Conservation (phyloP, 768 basidiomycete species). For the Macrolepiota fuliginosa region DNA sequence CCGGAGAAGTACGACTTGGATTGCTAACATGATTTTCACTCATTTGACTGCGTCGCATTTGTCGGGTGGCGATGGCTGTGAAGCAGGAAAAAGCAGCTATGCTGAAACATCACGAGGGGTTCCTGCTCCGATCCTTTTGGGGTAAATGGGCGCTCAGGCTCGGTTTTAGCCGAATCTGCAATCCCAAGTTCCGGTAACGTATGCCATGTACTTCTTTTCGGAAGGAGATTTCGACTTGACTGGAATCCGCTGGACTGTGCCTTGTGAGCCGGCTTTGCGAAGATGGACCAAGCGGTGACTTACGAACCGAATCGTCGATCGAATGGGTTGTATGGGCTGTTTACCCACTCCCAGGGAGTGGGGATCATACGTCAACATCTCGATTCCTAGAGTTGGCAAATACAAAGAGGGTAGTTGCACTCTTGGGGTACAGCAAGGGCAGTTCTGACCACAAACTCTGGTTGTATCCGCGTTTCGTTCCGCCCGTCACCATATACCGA, state of each 20-base stretch:
- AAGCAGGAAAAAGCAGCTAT: constrained; percentile 21
- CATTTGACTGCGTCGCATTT: constrained; percentile 27
- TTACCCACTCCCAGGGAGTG: constrained; percentile 33
- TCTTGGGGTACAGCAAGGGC: constrained; percentile 32
- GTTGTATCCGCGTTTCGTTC: constrained; percentile 43
- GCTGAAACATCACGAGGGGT: constrained; percentile 34
- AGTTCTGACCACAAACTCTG: constrained; percentile 32
- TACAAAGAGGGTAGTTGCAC: constrained; percentile 35
- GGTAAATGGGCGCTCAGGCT: constrained; percentile 33
- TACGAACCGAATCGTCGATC: constrained; percentile 45
- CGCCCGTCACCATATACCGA: constrained; percentile 33
- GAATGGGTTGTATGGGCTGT: constrained; percentile 35
- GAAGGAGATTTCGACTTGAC: constrained; percentile 42
- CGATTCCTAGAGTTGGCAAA: constrained; percentile 30
- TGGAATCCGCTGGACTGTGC: constrained; percentile 41
- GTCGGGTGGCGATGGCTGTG: constrained; percentile 32
- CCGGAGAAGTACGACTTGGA: too few species aligned
- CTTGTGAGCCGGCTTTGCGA: constrained; percentile 41
- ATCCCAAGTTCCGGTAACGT: constrained; percentile 45
- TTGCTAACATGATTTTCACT: constrained; percentile 15
- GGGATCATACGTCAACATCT: constrained; percentile 45
- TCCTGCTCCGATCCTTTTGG: constrained; percentile 28
- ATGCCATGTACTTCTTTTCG: constrained; percentile 37
- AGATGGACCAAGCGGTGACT: constrained; percentile 43
- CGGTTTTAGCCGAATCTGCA: constrained; percentile 50